A percentile compares a stretch with the other conserved stretches of the same genome.
Conservation (phyloP, 1,284 basidiomycete species). For the Microbotryum violaceum region DNA sequence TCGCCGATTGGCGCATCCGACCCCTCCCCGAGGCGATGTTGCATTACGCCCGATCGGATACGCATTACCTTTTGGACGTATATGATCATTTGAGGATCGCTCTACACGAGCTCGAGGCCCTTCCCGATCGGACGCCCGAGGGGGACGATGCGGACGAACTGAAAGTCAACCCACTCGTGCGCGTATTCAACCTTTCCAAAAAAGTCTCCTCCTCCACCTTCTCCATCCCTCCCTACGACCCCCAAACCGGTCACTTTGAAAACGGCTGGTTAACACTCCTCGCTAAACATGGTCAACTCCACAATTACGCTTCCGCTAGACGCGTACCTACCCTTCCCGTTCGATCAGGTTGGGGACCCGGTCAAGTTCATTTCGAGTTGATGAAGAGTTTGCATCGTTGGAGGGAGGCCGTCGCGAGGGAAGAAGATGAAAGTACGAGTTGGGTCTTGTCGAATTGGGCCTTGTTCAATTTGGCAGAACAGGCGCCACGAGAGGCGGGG, state of each 20-base stretch:
- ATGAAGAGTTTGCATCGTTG: slow-evolving; percentile 71
- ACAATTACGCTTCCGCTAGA: slow-evolving; percentile 29
- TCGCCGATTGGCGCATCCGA: slow-evolving; percentile 93
- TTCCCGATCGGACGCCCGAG: neutral
- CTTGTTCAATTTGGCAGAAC: slow-evolving; percentile 60
- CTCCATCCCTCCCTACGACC: slow-evolving; percentile 61
- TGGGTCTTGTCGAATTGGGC: slow-evolving; percentile 65
- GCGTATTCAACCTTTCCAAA: slow-evolving; percentile 60
- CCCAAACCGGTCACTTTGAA: slow-evolving; percentile 54
- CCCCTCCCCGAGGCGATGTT: slow-evolving; percentile 85
- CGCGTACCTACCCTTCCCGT: slow-evolving; percentile 44
- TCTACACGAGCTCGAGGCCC: slow-evolving; percentile 50
- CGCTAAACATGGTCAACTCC: slow-evolving; percentile 65
- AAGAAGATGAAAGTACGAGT: slow-evolving; percentile 80
- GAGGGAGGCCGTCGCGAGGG: slow-evolving; percentile 72
- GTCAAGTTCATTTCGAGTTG: slow-evolving; percentile 46
- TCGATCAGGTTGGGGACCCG: slow-evolving; percentile 45
- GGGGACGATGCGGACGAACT: slow-evolving; percentile 21
- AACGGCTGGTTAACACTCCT: slow-evolving; percentile 68
- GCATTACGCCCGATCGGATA: slow-evolving; percentile 87
- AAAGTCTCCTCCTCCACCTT: slow-evolving; percentile 65
- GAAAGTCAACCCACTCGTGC: slow-evolving; percentile 28
- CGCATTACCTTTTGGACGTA: slow-evolving; percentile 86
- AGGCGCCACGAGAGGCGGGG: slow-evolving; percentile 51
- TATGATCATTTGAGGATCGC: slow-evolving; percentile 88